These are phyloP conservation scores for Fusarium sp. DNA, from an alignment of 2,329 filamentous ascomycete genomes.

Conservation along the genomic window DNA sequence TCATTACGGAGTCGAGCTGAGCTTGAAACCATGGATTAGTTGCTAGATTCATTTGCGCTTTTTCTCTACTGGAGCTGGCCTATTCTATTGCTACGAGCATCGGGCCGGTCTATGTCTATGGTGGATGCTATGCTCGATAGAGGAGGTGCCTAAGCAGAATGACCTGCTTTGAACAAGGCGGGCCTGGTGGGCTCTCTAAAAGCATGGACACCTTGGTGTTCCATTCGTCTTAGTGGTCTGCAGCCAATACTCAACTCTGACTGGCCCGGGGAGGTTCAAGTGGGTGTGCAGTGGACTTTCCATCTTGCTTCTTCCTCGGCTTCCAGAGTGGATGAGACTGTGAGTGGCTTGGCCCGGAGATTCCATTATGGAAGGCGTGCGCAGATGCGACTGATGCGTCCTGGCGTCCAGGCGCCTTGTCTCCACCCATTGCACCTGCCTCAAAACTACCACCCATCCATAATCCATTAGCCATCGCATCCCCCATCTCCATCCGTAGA, in stretches of 20 bases:
- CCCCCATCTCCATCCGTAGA: slow-evolving; percentile 29
- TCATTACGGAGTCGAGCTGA: slow-evolving; percentile 18
- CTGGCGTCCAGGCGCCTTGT: slow-evolving; percentile 2
- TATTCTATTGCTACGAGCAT: slow-evolving; percentile 13
- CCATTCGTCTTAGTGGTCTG: slow-evolving; percentile 35
- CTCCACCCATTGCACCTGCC: slow-evolving; percentile 39
- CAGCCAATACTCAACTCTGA: slow-evolving; percentile 5
- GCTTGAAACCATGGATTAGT: slow-evolving; percentile 16
- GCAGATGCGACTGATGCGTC: slow-evolving; percentile 15
- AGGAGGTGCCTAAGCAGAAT: slow-evolving; percentile 45
- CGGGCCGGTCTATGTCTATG: slow-evolving; percentile 1
- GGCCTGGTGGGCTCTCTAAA: slow-evolving; percentile 34
- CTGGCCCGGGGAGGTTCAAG: slow-evolving; percentile 35
- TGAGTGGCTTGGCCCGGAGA: slow-evolving; percentile 46
- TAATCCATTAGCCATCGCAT: slow-evolving; percentile 8
- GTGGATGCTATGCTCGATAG: slow-evolving; percentile 43
- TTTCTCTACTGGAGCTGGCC: slow-evolving; percentile 12
- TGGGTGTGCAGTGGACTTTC: slow-evolving; percentile 46
- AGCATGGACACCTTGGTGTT: slow-evolving; percentile 35
- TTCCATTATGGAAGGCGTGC: slow-evolving; percentile 42
- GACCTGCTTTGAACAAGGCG: slow-evolving; percentile 38
- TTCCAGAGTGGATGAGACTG: slow-evolving; percentile 35
- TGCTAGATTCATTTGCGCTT: background rate
- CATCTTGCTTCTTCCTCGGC: slow-evolving; percentile 49
- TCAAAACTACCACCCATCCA: slow-evolving; percentile 40